Conservation (phyloP, 495 filamentous ascomycete species). For the Trypethelium eluteriae region DNA sequence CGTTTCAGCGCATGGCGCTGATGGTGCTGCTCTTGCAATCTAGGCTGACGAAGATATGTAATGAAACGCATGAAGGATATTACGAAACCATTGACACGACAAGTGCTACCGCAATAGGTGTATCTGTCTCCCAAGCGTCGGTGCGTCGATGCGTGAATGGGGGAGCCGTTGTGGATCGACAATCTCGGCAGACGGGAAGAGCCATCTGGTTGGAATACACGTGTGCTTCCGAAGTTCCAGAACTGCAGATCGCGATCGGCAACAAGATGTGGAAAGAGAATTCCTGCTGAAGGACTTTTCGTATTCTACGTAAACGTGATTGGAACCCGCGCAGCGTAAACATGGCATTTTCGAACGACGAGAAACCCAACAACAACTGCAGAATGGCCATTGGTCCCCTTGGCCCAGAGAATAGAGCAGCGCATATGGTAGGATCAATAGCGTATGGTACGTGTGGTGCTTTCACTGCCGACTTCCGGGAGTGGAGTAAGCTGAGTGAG, state of each 20-base stretch:
- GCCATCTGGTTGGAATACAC: neutral
- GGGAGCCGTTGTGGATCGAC: neutral
- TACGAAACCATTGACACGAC: neutral
- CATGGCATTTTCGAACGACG: too few species aligned
- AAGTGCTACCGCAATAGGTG: too few species aligned
- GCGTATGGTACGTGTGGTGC: neutral
- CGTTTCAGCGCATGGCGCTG: too few species aligned
- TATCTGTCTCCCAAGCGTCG: too few species aligned
- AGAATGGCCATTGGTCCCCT: too few species aligned
- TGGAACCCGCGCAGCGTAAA: neutral
- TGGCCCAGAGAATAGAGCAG: neutral
- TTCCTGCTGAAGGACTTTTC: neutral
- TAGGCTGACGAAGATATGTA: neutral
- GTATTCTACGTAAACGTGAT: neutral
- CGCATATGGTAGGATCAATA: constrained; percentile 4
- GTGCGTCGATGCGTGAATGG: neutral
- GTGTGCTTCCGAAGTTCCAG: constrained; percentile 9
- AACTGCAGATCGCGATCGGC: constrained; percentile 4
- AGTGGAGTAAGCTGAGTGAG: neutral
- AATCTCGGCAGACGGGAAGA: constrained; percentile 8
- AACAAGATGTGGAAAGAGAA: neutral
- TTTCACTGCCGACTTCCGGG: constrained; percentile 2
- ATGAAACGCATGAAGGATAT: neutral
- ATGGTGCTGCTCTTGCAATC: neutral
- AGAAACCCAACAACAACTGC: neutral